Conservation (phyloP, 306 rosid species). For the Quillaja saponaria region DNA sequence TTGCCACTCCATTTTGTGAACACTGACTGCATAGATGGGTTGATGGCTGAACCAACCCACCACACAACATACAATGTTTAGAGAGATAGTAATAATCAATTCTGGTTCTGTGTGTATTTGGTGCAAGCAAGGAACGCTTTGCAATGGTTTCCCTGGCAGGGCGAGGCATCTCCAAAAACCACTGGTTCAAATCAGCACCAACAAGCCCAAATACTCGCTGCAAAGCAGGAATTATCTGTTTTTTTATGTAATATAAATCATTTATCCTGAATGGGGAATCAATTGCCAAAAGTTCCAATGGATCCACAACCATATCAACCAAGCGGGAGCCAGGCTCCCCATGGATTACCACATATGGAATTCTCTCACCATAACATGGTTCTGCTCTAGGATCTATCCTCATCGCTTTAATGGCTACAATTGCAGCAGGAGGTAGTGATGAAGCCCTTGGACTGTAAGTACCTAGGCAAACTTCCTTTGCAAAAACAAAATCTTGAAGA, state of each 20-base stretch:
- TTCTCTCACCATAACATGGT: slow-evolving; percentile 86
- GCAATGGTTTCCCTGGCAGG: slow-evolving; percentile 61
- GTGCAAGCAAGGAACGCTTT: slow-evolving; percentile 43
- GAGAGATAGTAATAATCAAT: slow-evolving; percentile 91
- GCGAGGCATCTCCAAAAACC: slow-evolving; percentile 92
- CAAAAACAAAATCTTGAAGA: slow-evolving; percentile 84
- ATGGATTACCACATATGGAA: slow-evolving; percentile 85
- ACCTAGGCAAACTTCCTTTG: slow-evolving; percentile 93
- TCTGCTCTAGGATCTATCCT: slow-evolving; percentile 86
- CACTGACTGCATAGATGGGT: slow-evolving; percentile 66
- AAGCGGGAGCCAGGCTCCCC: slow-evolving; percentile 95
- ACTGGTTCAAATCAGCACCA: slow-evolving; percentile 76
- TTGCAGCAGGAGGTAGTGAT: slow-evolving; percentile 96
- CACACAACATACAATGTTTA: slow-evolving; percentile 84
- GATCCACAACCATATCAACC: slow-evolving; percentile 91
- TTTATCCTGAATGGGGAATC: slow-evolving; percentile 79
- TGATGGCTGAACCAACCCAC: slow-evolving; percentile 76
- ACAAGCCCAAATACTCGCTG: slow-evolving; percentile 86
- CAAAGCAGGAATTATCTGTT: slow-evolving; percentile 90
- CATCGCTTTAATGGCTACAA: slow-evolving; percentile 92
- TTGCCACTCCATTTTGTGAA: slow-evolving; percentile 55
- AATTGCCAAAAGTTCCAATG: slow-evolving; percentile 72
- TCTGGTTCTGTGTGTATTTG: slow-evolving; percentile 70
- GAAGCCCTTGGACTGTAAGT: slow-evolving; percentile 70
- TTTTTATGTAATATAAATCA: slow-evolving; percentile 81